A percentile compares a stretch with the other conserved stretches of the same genome.
phyloP scores from a whole-genome alignment of 164 flowering plant species.

The Saururus chinensis region DNA sequence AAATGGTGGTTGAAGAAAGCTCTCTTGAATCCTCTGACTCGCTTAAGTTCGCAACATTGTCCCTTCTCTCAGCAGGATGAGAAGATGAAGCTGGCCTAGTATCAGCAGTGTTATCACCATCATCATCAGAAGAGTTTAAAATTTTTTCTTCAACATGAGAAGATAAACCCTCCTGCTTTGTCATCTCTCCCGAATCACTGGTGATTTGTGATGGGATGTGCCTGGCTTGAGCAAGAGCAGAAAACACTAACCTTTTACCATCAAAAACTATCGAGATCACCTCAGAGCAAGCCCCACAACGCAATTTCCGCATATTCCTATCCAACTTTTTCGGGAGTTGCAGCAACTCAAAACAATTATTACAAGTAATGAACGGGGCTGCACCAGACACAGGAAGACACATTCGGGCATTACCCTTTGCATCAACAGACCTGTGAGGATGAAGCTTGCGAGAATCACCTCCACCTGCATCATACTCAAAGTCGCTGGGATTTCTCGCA shows the following conservation, averaged over 20 bases:
- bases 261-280: constrained; percentile 27
- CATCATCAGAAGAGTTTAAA: constrained; percentile 21
- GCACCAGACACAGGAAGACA: constrained; percentile 62
- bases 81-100: constrained; percentile 20
- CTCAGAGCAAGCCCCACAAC: constrained; percentile 65
- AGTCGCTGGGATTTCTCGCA: constrained; percentile 34
- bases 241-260: constrained; percentile 30
- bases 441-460: constrained; percentile 13
- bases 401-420: constrained; percentile 16
- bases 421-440: constrained; percentile 21
- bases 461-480: constrained; percentile 27
- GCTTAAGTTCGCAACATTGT: constrained; percentile 9
- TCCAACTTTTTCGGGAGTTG: constrained; percentile 40
- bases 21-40: constrained; percentile 19
- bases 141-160: constrained; percentile 11
- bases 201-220: constrained; percentile 2
- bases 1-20: constrained; percentile 20
- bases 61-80: constrained; percentile 1
- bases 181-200: constrained; percentile 15
- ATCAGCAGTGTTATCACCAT: constrained; percentile 22
- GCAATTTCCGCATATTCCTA: constrained; percentile 32
- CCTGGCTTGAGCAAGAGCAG: constrained; percentile 14
- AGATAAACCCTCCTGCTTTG: constrained; percentile 10
- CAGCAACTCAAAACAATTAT: constrained; percentile 61
- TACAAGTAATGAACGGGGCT: constrained; percentile 69